A percentile compares a stretch with the other conserved stretches of the same genome.
Evolutionary conservation across 2,329 filamentous ascomycete species (phyloP).

Genomic region (Xylaria sp.): DNA sequence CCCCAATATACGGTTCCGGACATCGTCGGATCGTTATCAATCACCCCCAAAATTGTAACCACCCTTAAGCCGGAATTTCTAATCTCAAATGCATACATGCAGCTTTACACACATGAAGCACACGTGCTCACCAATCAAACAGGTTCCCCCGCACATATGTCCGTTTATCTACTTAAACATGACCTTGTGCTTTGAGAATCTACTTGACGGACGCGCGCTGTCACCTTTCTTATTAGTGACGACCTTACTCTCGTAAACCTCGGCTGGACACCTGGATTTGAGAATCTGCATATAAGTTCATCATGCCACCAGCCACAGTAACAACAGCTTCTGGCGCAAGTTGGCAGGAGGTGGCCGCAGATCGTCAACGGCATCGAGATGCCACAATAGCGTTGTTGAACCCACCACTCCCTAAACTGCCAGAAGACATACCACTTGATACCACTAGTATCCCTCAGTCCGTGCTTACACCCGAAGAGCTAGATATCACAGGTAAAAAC

Average conservation of each 20-base stretch:
- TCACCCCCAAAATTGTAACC: slow-evolving; percentile 14
- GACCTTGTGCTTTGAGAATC: background rate
- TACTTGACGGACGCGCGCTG: no score
- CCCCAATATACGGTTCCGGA: no score
- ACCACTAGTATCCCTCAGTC: slow-evolving; percentile 52
- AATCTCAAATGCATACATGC: background rate
- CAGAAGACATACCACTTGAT: slow-evolving; percentile 47
- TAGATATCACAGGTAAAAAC: slow-evolving; percentile 54
- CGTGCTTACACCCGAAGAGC: slow-evolving; percentile 52
- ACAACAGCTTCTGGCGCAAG: slow-evolving; percentile 40
- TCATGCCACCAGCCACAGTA: slow-evolving; percentile 31
- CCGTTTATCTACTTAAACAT: background rate
- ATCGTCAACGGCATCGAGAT: slow-evolving; percentile 53
- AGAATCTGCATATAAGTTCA: background rate
- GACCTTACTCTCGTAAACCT: background rate
- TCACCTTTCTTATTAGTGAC: background rate
- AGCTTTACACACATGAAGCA: background rate
- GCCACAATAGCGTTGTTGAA: slow-evolving; percentile 48
- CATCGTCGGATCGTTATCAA: slow-evolving; percentile 24
- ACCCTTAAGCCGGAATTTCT: background rate
- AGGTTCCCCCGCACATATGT: slow-evolving; percentile 9
- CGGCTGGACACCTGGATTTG: background rate
- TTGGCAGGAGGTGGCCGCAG: slow-evolving; percentile 55
- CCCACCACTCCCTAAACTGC: slow-evolving; percentile 45
- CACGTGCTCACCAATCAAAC: background rate